Evolutionary conservation across 768 basidiomycete species (phyloP).

Genomic region (Lentinus brumalis): DNA sequence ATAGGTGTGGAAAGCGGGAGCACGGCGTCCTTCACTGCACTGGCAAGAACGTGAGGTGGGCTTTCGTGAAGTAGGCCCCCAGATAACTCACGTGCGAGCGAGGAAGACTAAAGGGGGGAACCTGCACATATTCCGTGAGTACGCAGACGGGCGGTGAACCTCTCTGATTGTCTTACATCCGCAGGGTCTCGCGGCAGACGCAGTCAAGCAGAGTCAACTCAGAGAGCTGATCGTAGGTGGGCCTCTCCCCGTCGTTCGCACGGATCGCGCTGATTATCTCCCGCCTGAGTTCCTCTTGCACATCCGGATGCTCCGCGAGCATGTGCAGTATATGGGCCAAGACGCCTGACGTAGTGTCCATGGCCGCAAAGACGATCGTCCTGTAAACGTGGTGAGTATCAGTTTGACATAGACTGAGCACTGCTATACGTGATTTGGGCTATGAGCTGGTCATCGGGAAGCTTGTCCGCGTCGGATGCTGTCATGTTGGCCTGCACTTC

Average conservation of each 20-base stretch:
- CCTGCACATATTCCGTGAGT: neutral
- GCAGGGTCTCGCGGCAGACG: slow-evolving; percentile 4
- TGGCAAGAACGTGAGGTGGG: neutral
- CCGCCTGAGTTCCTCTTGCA: slow-evolving; percentile 35
- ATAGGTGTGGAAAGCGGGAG: slow-evolving; percentile 35
- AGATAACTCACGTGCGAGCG: slow-evolving; percentile 2
- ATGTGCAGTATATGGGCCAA: slow-evolving; percentile 21
- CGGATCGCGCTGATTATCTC: slow-evolving; percentile 13
- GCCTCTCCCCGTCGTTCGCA: slow-evolving; percentile 1
- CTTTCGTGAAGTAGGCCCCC: neutral
- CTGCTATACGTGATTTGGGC: slow-evolving; percentile 17
- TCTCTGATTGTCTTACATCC: slow-evolving; percentile 14
- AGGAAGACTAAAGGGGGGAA: slow-evolving; percentile 10
- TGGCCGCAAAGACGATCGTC: slow-evolving; percentile 25
- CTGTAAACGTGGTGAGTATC: neutral
- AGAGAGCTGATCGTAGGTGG: neutral
- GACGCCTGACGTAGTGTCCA: slow-evolving; percentile 29
- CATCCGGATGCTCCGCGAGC: slow-evolving; percentile 32
- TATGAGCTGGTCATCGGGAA: slow-evolving; percentile 21
- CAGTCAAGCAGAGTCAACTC: neutral
- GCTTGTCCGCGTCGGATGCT: slow-evolving; percentile 11
- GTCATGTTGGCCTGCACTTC: slow-evolving; percentile 22
- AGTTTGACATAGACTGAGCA: neutral
- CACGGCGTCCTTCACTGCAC: slow-evolving; percentile 22
- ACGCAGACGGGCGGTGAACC: neutral